These are phyloP conservation scores for Isabelozyma rhagii DNA, from an alignment of 805 yeast species.

Conservation along the genomic window DNA sequence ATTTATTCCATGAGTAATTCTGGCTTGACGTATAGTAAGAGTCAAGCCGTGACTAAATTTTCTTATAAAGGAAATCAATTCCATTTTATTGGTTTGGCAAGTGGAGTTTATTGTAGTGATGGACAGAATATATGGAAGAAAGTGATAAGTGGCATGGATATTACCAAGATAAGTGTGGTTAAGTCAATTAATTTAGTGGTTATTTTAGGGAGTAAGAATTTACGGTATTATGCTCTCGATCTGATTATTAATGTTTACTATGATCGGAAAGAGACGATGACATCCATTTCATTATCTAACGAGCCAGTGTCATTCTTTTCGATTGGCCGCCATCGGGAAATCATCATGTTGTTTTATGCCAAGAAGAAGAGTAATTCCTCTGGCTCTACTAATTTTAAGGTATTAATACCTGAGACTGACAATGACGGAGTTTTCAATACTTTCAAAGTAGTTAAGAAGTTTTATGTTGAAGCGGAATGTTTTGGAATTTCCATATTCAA, in stretches of 20 bases:
- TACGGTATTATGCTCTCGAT: slow-evolving; percentile 63
- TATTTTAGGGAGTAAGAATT: slow-evolving; percentile 53
- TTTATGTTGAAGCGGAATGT: slow-evolving; percentile 55
- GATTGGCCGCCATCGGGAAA: slow-evolving; percentile 66
- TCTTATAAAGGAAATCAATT: slow-evolving; percentile 43
- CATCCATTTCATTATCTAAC: slow-evolving; percentile 49
- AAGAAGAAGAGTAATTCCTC: slow-evolving; percentile 48
- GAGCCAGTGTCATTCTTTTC: slow-evolving; percentile 56
- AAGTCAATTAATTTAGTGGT: slow-evolving; percentile 54
- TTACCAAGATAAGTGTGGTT: slow-evolving; percentile 60
- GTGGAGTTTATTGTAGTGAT: slow-evolving; percentile 61
- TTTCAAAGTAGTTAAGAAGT: slow-evolving; percentile 39
- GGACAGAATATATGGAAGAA: slow-evolving; percentile 53
- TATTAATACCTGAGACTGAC: slow-evolving; percentile 54
- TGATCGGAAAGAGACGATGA: slow-evolving; percentile 33
- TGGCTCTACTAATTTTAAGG: slow-evolving; percentile 50
- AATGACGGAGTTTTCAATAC: slow-evolving; percentile 45
- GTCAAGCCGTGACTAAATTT: slow-evolving; percentile 46
- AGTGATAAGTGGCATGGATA: slow-evolving; percentile 49
- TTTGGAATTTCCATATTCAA: slow-evolving; percentile 61
- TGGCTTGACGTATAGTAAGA: slow-evolving; percentile 28
- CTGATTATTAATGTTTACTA: slow-evolving; percentile 59
- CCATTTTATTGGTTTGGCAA: slow-evolving; percentile 55
- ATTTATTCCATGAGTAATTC: slow-evolving; percentile 18
- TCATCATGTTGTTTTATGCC: slow-evolving; percentile 55